phyloP scores from a whole-genome alignment of 345 rosid species.

The Populus deltoides region DNA sequence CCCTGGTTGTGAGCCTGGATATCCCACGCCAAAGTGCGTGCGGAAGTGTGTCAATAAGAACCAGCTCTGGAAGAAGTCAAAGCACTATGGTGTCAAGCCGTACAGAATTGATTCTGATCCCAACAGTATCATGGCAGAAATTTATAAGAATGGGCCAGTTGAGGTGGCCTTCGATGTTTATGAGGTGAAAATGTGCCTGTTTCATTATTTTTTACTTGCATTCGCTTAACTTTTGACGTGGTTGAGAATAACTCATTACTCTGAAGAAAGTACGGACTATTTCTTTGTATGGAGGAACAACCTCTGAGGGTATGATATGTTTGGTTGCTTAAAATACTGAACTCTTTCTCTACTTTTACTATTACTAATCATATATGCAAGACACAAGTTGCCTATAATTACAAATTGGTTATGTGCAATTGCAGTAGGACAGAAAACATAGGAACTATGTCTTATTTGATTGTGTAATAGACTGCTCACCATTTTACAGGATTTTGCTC shows the following conservation, averaged over 20 bases:
- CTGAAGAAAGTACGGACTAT: neutral
- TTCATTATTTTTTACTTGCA: neutral
- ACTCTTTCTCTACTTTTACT: no score
- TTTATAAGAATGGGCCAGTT: slow-evolving; percentile 85
- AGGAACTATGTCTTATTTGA: neutral
- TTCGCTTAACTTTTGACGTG: neutral
- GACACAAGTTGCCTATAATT: neutral
- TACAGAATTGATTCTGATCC: slow-evolving; percentile 70
- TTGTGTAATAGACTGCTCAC: neutral
- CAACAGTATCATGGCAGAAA: slow-evolving; percentile 73
- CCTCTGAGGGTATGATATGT: neutral
- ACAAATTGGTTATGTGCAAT: neutral
- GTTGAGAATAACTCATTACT: neutral
- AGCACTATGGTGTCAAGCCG: slow-evolving; percentile 70
- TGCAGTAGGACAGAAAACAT: neutral
- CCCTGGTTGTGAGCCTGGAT: slow-evolving; percentile 95
- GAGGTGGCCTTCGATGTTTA: slow-evolving; percentile 88
- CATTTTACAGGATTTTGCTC: slow-evolving; percentile 80
- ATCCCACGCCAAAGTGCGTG: slow-evolving; percentile 75
- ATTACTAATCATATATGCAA: neutral
- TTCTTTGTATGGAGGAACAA: neutral
- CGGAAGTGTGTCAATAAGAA: slow-evolving; percentile 67
- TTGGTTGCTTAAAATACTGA: no score
- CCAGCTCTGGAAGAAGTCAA: slow-evolving; percentile 68
- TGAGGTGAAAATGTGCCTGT: slow-evolving; percentile 51